Evolutionary conservation across 2,329 filamentous ascomycete genomes (phyloP), one percentile per base, ranked within the genome.

Genomic region (Aspergillus awamori): DNA sequence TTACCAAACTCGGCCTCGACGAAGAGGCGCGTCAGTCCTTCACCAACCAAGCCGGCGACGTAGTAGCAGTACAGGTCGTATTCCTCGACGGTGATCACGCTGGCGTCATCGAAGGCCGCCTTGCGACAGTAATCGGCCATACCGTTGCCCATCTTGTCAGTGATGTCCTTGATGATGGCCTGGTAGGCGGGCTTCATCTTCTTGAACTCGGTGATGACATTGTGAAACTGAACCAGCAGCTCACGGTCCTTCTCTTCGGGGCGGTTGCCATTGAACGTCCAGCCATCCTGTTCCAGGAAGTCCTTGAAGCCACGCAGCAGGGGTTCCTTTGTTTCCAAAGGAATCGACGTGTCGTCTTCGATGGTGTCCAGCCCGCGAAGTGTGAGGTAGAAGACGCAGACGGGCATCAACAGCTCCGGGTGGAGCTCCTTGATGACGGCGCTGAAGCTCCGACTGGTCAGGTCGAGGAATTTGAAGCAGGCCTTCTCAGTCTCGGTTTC

Each of bases 21-120:
- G 67, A 99, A 98, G 22, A 99, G 83, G 24, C 90, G 87, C 1
- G 95, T 99, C 63, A 95, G 80, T 47, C 95, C 95, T 77, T 98
- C 94, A 59, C 95, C 95, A 36, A 99, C 95, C n/a, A 99, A 83
- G 30, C 95, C 95, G n/a, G 95, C 95, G 30, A 99, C 95, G 74
- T 98, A 98, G 78, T 96, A 93, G 80, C 95, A 99, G 83, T 99
- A 99, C 58, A 93, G 82, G 80, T 99, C 93, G 77, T 98, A 99
- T 69, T 98, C 93, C 56, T 89, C 84, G 69, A 96, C 80, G 0
- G 91, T 94, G 73, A 92, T 84, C 61, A 98, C 89, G 52, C 92
- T 92, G 62, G 92, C 87, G 66, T 86, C 81, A 70, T 93, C 92
- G 77, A 90, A 85, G 70, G 95, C 91, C 13, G 91, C 89, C 70